Conservation (phyloP, 2,329 filamentous ascomycete genomes). For the Colletotrichum simmondsii region DNA sequence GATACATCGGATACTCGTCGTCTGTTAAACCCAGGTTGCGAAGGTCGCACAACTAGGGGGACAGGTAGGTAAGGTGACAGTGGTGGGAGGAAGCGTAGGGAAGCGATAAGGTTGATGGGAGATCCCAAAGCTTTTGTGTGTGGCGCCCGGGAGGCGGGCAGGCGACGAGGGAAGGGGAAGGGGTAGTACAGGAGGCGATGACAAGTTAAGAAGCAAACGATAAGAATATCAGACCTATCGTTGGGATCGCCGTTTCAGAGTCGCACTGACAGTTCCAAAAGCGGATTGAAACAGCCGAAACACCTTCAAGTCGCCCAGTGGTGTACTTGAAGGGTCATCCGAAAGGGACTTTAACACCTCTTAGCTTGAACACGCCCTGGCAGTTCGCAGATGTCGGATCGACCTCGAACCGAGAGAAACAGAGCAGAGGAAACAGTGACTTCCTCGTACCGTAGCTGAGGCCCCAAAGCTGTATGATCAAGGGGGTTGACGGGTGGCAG, state of each 20-base stretch:
- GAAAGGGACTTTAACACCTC: slow-evolving; percentile 37
- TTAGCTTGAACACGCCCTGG: slow-evolving; percentile 37
- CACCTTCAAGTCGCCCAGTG: slow-evolving; percentile 45
- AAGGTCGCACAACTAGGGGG: slow-evolving; percentile 30
- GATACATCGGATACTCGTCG: slow-evolving; percentile 32
- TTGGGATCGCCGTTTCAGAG: slow-evolving; percentile 52
- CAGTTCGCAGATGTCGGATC: slow-evolving; percentile 36
- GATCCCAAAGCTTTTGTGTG: slow-evolving; percentile 35
- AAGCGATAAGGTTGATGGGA: slow-evolving; percentile 32
- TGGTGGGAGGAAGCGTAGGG: slow-evolving; percentile 1
- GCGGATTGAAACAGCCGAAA: slow-evolving; percentile 54
- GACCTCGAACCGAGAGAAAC: slow-evolving; percentile 36
- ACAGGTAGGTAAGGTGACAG: slow-evolving; percentile 24
- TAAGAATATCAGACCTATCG: slow-evolving; percentile 45
- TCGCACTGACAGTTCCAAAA: slow-evolving; percentile 48
- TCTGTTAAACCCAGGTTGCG: slow-evolving; percentile 31
- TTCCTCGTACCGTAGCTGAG: slow-evolving; percentile 11
- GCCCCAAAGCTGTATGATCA: slow-evolving; percentile 20
- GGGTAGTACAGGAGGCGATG: slow-evolving; percentile 31
- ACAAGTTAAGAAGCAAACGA: slow-evolving; percentile 36
- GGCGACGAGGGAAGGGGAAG: slow-evolving; percentile 19
- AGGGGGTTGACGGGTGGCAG: slow-evolving; percentile 17
- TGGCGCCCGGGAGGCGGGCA: slow-evolving; percentile 31
- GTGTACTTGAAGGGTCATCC: slow-evolving; percentile 38
- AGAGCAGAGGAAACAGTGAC: slow-evolving; percentile 32